Evolutionary conservation across 306 rosid genomes (phyloP).

Genomic region (Mucuna pruriens): DNA sequence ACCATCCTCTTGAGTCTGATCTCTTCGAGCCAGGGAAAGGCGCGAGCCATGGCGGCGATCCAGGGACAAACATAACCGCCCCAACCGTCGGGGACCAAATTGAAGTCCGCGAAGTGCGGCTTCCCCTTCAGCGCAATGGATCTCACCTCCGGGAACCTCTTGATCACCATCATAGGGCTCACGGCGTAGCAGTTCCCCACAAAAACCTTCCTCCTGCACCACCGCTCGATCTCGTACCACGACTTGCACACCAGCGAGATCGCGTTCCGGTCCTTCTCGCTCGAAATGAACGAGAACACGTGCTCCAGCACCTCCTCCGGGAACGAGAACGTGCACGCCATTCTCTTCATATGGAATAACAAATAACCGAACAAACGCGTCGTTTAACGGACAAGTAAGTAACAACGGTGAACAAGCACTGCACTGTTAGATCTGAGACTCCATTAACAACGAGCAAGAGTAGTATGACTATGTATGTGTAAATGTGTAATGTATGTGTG

Average conservation of each 20-base stretch:
- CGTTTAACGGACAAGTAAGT: not conserved
- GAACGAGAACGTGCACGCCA: constrained; percentile 65
- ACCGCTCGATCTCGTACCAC: constrained; percentile 94
- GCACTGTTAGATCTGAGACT: constrained; percentile 75
- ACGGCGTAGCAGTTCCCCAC: constrained; percentile 93
- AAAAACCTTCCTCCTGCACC: constrained; percentile 81
- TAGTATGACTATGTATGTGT: not conserved
- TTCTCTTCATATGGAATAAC: constrained; percentile 55
- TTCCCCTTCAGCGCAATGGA: constrained; percentile 85
- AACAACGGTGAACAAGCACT: not conserved
- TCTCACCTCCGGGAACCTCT: constrained; percentile 88
- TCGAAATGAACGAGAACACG: constrained; percentile 76
- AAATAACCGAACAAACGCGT: not conserved
- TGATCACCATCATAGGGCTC: constrained; percentile 64
- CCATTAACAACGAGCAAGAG: constrained; percentile 48
- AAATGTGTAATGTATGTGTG: too few relatives aligned
- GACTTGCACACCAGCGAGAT: constrained; percentile 86
- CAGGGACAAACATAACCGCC: constrained; percentile 79
- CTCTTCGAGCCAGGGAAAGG: constrained; percentile 83
- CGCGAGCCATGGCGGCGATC: constrained; percentile 77
- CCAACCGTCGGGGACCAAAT: constrained; percentile 93
- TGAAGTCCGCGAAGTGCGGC: constrained; percentile 97
- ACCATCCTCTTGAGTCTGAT: constrained; percentile 95
- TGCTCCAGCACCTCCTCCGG: constrained; percentile 93
- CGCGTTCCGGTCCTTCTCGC: constrained; percentile 75